Percentiles rank a stretch among this genome's conserved stretches.
Evolutionary conservation across 1,284 basidiomycete genomes (phyloP).

Genomic region (Melampsora americana): DNA sequence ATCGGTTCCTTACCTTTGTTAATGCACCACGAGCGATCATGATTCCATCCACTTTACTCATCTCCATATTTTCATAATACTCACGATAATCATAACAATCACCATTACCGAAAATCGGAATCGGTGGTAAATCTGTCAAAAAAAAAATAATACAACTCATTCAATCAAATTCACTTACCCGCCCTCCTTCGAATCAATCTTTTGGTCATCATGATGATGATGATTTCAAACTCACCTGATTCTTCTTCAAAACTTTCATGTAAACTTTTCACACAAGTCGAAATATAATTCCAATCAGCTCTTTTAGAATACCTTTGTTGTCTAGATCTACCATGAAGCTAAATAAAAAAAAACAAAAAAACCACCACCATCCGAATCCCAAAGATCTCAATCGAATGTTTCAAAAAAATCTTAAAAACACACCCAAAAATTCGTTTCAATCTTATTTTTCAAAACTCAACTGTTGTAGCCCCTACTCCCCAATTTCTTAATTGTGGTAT

Average conservation of each 20-base stretch:
- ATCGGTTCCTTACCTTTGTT: conserved; percentile 64
- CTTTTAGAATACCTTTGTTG: conserved; percentile 54
- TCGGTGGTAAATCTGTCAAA: conserved; percentile 63
- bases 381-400: background rate
- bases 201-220: too few species aligned
- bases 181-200: too few species aligned
- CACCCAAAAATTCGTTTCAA: too few species aligned
- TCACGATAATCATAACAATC: conserved; percentile 85
- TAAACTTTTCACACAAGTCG: conserved; percentile 61
- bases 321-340: conserved; percentile 72
- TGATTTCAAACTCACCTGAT: conserved; percentile 2
- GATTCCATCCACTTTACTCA: conserved; percentile 80
- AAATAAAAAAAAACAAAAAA: background rate
- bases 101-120: conserved; percentile 93
- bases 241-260: conserved; percentile 61
- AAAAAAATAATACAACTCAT: too few species aligned
- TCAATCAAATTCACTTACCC: too few species aligned
- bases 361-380: conserved; percentile 12
- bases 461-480: conserved; percentile 75
- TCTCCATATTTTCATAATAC: conserved; percentile 74
- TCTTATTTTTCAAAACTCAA: too few species aligned
- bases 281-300: conserved; percentile 52
- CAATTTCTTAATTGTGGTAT: conserved; percentile 77
- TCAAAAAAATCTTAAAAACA: too few species aligned
- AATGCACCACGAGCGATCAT: conserved; percentile 93